Conservation (phyloP, 2,329 filamentous ascomycete genomes). For the Ceratocystis cubensis region DNA sequence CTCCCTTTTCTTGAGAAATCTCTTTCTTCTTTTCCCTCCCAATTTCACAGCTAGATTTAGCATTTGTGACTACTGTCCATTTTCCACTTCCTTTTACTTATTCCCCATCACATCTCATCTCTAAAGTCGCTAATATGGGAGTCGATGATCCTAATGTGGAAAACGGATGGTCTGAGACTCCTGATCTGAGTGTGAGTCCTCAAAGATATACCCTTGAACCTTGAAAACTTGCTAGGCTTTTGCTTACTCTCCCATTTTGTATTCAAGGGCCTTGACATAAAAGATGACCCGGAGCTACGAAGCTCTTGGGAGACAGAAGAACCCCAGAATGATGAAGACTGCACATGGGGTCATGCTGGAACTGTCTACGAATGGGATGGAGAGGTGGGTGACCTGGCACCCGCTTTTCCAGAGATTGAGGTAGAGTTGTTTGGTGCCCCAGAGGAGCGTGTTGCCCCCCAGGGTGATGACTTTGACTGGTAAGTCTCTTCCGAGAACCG, state of each 20-base stretch:
- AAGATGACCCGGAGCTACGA: background rate
- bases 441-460: constrained; percentile 31
- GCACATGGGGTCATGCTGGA: constrained; percentile 1
- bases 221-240: background rate
- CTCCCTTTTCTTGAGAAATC: background rate
- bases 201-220: background rate
- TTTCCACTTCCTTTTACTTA: background rate
- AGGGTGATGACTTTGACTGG: constrained; percentile 17
- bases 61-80: background rate
- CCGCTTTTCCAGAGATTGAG: constrained; percentile 58
- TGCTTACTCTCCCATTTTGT: background rate
- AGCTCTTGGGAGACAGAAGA: background rate
- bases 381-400: constrained; percentile 75
- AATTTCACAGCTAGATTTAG: background rate
- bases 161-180: background rate
- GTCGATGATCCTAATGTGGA: background rate
- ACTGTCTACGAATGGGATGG: constrained; percentile 70
- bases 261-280: background rate
- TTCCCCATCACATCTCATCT: background rate
- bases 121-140: background rate
- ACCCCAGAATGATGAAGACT: background rate
- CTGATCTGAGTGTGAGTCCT: background rate
- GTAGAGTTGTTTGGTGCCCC: constrained; percentile 56
- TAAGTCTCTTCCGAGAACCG: constrained; percentile 22
- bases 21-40: too few relatives aligned